Conservation (phyloP, 2,329 filamentous ascomycete genomes). For the Dothideomycetes sp. region DNA sequence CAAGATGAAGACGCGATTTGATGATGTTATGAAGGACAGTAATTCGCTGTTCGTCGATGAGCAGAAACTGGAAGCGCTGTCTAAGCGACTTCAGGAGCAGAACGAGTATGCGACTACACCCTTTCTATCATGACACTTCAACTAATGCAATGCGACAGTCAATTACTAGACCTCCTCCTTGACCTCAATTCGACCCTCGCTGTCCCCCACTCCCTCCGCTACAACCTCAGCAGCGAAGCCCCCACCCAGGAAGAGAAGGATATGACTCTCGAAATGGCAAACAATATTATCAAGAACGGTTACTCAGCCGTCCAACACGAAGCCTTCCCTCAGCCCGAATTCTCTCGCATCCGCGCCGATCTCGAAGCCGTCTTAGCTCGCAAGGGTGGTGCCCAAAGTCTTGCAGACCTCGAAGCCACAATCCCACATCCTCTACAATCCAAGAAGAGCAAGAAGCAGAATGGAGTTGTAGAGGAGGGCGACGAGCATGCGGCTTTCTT, state of each 20-base stretch:
- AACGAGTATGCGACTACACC: conserved; percentile 96
- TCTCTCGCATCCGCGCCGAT: conserved; percentile 24
- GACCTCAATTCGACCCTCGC: conserved; percentile 81
- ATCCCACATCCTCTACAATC: conserved; percentile 29
- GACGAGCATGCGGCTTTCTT: conserved; percentile 62
- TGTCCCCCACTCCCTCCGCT: conserved; percentile 63
- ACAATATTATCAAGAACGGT: conserved; percentile 26
- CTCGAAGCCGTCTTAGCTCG: conserved; percentile 25
- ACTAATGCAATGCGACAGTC: conserved; percentile 57
- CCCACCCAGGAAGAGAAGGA: conserved; percentile 31
- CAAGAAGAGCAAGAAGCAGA: conserved; percentile 23
- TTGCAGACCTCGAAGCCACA: conserved; percentile 33
- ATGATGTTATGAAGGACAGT: conserved; percentile 67
- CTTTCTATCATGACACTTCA: too few relatives aligned
- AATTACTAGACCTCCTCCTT: conserved; percentile 76
- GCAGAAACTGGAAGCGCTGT: conserved; percentile 69
- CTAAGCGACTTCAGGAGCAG: conserved; percentile 76
- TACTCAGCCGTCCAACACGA: conserved; percentile 26
- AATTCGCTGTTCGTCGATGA: conserved; percentile 75
- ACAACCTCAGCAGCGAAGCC: conserved; percentile 51
- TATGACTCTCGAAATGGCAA: conserved; percentile 21
- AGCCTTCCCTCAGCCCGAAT: conserved; percentile 23
- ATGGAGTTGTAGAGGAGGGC: conserved; percentile 43
- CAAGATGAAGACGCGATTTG: conserved; percentile 75
- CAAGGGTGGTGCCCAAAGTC: conserved; percentile 20